phyloP scores from a whole-genome alignment of 2,329 filamentous ascomycete species.

The Lecanicillium sp. region DNA sequence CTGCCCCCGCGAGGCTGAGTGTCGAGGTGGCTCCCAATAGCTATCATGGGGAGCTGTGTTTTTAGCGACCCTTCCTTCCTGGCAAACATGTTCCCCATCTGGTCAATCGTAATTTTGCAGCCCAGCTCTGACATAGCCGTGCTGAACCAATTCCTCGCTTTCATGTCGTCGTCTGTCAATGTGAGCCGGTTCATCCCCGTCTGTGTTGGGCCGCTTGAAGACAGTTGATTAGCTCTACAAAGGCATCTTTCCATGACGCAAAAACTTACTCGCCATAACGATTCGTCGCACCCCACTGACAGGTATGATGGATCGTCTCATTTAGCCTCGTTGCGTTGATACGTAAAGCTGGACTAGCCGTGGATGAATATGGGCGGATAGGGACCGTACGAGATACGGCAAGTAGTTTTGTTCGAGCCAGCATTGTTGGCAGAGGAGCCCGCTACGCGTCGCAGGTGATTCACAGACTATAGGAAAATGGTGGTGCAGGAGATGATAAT shows the following conservation, averaged over 20 bases:
- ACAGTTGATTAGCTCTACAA: not conserved
- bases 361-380: not conserved
- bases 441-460: too few relatives aligned
- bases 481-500: too few relatives aligned
- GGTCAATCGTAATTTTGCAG: conserved; percentile 61
- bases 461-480: too few relatives aligned
- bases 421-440: too few relatives aligned
- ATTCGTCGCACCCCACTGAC: conserved; percentile 24
- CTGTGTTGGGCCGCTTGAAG: conserved; percentile 35
- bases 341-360: conserved; percentile 4
- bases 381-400: too few relatives aligned
- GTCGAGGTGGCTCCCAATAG: conserved; percentile 61
- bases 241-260: too few relatives aligned
- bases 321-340: conserved; percentile 20
- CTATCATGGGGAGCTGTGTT: conserved; percentile 54
- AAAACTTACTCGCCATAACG: conserved; percentile 20
- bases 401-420: too few relatives aligned
- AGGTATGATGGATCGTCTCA: conserved; percentile 23
- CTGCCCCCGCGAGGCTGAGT: conserved; percentile 57
- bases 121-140: conserved; percentile 55
- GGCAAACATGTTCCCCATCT: conserved; percentile 77
- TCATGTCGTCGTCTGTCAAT: conserved; percentile 66
- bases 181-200: conserved; percentile 74
- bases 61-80: conserved; percentile 53
- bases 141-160: conserved; percentile 72